These are phyloP conservation scores for Phialophora expanda DNA, from an alignment of 2,329 filamentous ascomycete species.

Conservation along the genomic window DNA sequence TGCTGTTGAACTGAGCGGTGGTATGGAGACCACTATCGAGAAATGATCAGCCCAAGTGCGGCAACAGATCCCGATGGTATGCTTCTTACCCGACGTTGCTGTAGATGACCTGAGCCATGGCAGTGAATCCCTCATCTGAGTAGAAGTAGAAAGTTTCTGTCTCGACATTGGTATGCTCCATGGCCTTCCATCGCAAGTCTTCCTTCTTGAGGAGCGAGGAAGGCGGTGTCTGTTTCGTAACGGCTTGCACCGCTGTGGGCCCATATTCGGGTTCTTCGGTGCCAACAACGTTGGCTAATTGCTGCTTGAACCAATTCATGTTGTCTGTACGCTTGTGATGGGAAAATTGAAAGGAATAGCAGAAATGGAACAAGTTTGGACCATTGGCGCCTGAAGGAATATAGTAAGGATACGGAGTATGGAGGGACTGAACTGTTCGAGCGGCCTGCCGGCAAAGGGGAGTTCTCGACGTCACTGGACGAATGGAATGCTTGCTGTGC, in stretches of 20 bases:
- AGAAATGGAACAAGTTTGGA: constrained; percentile 9
- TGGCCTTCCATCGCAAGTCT: constrained; percentile 79
- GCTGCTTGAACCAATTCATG: constrained; percentile 95
- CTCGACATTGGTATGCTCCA: constrained; percentile 88
- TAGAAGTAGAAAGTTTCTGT: constrained; percentile 93
- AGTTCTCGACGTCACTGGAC: constrained; percentile 26
- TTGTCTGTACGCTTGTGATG: constrained; percentile 55
- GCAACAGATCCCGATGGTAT: constrained; percentile 17
- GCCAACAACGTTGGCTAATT: constrained; percentile 80
- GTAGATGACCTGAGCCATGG: constrained; percentile 90
- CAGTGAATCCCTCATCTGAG: constrained; percentile 75
- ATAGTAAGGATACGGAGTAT: constrained; percentile 17
- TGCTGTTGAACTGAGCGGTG: constrained; percentile 91
- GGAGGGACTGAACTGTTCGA: constrained; percentile 5
- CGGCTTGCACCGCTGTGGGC: constrained; percentile 81
- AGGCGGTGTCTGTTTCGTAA: constrained; percentile 79
- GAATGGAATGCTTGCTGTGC: constrained; percentile 25
- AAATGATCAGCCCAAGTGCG: constrained; percentile 20
- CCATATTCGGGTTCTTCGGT: constrained; percentile 97
- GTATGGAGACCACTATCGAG: constrained; percentile 77
- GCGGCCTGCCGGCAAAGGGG: constrained; percentile 10
- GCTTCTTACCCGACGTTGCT: constrained; percentile 86
- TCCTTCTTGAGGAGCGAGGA: constrained; percentile 80
- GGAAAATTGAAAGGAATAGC: constrained; percentile 7
- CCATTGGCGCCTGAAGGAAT: constrained; percentile 19